Percentiles rank a stretch among this genome's conserved stretches.
Conservation (phyloP, 768 basidiomycete genomes). For the Clavulina sp. region DNA sequence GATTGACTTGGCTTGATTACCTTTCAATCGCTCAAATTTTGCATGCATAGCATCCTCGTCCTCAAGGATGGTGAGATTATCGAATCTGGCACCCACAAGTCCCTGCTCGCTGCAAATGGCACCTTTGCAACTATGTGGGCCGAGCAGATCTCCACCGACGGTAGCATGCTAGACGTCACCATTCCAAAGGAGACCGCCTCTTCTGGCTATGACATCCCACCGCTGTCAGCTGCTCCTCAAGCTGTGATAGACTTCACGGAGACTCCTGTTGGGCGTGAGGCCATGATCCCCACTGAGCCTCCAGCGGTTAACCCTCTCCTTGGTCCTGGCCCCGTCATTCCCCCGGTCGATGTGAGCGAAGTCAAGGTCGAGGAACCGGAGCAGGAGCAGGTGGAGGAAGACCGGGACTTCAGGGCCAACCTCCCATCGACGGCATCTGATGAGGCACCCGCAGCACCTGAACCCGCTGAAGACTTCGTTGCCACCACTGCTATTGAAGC, state of each 20-base stretch:
- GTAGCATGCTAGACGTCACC: constrained; percentile 20
- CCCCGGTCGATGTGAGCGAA: not conserved
- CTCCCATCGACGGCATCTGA: not conserved
- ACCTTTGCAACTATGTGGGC: constrained; percentile 80
- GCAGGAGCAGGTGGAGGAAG: not conserved
- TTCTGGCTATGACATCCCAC: not conserved
- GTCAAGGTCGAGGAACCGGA: not conserved
- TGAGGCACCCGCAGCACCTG: not conserved
- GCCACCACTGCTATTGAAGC: not conserved
- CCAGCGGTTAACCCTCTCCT: not conserved
- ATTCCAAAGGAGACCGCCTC: not conserved
- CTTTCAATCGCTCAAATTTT: constrained; percentile 5
- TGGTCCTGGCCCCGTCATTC: constrained; percentile 4
- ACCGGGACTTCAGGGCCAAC: not conserved
- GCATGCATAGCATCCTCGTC: constrained; percentile 55
- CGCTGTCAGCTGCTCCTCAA: not conserved
- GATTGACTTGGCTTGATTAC: constrained; percentile 24
- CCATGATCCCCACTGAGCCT: not conserved
- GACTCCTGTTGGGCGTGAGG: constrained; percentile 7
- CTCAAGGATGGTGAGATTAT: constrained; percentile 79
- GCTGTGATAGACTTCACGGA: not conserved
- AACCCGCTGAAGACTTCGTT: not conserved
- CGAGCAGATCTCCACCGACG: constrained; percentile 54
- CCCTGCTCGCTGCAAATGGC: constrained; percentile 53
- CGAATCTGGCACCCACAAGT: constrained; percentile 66